These are phyloP conservation scores for Ganoderma meredithae DNA, from an alignment of 1,284 basidiomycete species.

Conservation along the genomic window DNA sequence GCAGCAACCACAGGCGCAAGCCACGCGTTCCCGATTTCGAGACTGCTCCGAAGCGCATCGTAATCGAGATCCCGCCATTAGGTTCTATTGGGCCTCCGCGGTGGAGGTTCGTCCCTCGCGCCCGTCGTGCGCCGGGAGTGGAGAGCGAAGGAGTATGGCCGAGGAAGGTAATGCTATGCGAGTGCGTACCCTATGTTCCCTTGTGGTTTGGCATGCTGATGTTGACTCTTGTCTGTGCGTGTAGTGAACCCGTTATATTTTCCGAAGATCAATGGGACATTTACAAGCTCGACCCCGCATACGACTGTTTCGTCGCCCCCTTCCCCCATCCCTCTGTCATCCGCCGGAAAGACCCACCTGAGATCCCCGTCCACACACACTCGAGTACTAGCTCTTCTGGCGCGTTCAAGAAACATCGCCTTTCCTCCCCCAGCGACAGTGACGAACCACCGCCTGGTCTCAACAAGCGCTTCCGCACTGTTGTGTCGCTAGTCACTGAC, in stretches of 20 bases:
- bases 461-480: slow-evolving; percentile 33
- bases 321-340: slow-evolving; percentile 48
- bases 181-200: slow-evolving; percentile 53
- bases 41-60: slow-evolving; percentile 69
- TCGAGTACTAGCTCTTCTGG: slow-evolving; percentile 2
- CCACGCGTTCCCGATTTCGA: slow-evolving; percentile 45
- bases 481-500: slow-evolving; percentile 26
- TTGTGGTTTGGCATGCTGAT: neutral
- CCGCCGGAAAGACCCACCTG: slow-evolving; percentile 29
- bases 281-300: slow-evolving; percentile 77
- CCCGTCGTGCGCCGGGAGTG: slow-evolving; percentile 60
- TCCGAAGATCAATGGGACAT: slow-evolving; percentile 84
- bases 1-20: slow-evolving; percentile 46
- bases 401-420: slow-evolving; percentile 31
- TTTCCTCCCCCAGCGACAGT: slow-evolving; percentile 28
- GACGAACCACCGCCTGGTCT: slow-evolving; percentile 19
- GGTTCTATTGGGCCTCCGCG: slow-evolving; percentile 39
- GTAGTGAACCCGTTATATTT: slow-evolving; percentile 56
- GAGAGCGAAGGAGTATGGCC: slow-evolving; percentile 75
- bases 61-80: slow-evolving; percentile 63
- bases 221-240: neutral
- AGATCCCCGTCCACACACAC: neutral
- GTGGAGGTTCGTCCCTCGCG: slow-evolving; percentile 81
- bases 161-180: slow-evolving; percentile 66
- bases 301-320: slow-evolving; percentile 64